Conservation (phyloP, 306 rosid species). For the Prunus mira region DNA sequence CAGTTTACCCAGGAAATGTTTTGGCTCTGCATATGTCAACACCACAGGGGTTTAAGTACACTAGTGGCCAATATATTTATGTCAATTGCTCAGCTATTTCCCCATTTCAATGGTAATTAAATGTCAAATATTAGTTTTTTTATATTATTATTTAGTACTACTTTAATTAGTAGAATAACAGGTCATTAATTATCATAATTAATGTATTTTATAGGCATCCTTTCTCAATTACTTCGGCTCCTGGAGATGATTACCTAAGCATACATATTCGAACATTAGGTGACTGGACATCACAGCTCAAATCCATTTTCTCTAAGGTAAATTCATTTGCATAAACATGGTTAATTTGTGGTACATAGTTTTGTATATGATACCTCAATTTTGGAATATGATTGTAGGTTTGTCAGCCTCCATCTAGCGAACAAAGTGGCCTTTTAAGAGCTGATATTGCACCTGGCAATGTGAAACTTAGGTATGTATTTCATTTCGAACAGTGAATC, state of each 20-base stretch:
- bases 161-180: background rate
- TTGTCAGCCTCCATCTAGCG: conserved; percentile 65
- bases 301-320: conserved; percentile 73
- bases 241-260: conserved; percentile 77
- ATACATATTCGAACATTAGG: conserved; percentile 82
- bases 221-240: conserved; percentile 86
- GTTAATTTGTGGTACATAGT: background rate
- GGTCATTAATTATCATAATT: background rate
- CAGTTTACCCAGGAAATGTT: conserved; percentile 93
- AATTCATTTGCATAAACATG: background rate
- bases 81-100: conserved; percentile 74
- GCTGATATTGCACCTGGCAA: conserved; percentile 56
- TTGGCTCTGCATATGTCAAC: conserved; percentile 76
- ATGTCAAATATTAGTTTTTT: background rate
- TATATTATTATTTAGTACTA: background rate
- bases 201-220: conserved; percentile 59
- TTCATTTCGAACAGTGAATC: background rate
- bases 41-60: conserved; percentile 84
- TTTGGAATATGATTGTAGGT: conserved; percentile 35
- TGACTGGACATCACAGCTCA: conserved; percentile 85
- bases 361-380: background rate
- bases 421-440: conserved; percentile 75
- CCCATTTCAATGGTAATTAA: conserved; percentile 75
- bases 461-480: conserved; percentile 49
- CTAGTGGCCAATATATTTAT: conserved; percentile 80